A percentile compares a stretch with the other conserved stretches of the same genome.
Conservation (phyloP, 2,329 filamentous ascomycete species). For the Fusarium heterosporum region DNA sequence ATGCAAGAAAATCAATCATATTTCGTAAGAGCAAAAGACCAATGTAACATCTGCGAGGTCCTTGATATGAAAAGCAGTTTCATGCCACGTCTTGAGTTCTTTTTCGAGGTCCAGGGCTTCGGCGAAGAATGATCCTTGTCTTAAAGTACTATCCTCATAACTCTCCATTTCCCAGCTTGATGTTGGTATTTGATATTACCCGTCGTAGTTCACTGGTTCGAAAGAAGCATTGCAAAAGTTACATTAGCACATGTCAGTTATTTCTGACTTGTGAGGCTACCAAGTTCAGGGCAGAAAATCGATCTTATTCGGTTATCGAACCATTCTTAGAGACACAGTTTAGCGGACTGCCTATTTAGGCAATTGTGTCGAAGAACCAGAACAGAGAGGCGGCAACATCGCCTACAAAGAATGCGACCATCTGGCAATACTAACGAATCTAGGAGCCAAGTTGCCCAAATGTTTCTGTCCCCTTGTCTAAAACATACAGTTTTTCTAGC, state of each 20-base stretch:
- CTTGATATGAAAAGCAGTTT: constrained; percentile 27
- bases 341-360: constrained; percentile 20
- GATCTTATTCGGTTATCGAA: too few species aligned
- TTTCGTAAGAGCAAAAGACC: not conserved
- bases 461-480: too few species aligned
- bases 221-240: too few species aligned
- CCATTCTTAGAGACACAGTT: too few species aligned
- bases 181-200: not conserved
- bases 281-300: too few species aligned
- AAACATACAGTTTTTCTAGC: too few species aligned
- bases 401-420: not conserved
- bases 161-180: constrained; percentile 36
- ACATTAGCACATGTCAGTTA: too few species aligned
- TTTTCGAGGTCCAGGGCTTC: constrained; percentile 12
- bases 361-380: constrained; percentile 26
- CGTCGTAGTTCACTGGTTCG: too few species aligned
- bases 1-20: not conserved
- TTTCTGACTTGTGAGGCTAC: too few species aligned
- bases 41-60: constrained; percentile 13
- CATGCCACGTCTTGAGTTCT: constrained; percentile 19
- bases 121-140: constrained; percentile 25
- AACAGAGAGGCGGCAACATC: constrained; percentile 14
- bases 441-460: too few species aligned
- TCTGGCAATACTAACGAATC: too few species aligned
- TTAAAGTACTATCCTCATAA: not conserved